These are phyloP conservation scores for Lanmaoa rubissima DNA, from an alignment of 768 basidiomycete genomes.

Conservation along the genomic window DNA sequence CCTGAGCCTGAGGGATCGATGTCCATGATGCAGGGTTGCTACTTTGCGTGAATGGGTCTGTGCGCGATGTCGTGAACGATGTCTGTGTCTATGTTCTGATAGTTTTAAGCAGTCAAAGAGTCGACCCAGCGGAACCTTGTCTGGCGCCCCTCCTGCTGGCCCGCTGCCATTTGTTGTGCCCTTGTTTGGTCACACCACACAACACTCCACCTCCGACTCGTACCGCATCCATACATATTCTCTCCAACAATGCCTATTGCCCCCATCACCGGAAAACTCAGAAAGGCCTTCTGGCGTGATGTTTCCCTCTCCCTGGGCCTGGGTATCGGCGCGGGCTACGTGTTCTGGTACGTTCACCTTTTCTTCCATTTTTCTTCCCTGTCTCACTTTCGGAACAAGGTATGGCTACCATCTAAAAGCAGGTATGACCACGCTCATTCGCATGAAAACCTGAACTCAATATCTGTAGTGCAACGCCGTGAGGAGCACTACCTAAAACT, in stretches of 20 bases:
- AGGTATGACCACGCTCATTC: conserved; percentile 45
- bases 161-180: conserved; percentile 30
- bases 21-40: conserved; percentile 54
- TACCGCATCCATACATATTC: conserved; percentile 24
- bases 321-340: conserved; percentile 70
- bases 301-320: conserved; percentile 72
- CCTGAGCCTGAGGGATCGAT: conserved; percentile 80
- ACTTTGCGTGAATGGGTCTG: conserved; percentile 1
- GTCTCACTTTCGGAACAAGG: conserved; percentile 46
- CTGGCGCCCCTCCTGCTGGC: conserved; percentile 18
- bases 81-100: conserved; percentile 13
- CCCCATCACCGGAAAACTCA: conserved; percentile 91
- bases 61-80: conserved; percentile 7
- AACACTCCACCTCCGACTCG: conserved; percentile 22
- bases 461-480: conserved; percentile 67
- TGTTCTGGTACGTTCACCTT: conserved; percentile 68
- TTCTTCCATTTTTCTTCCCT: conserved; percentile 11
- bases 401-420: conserved; percentile 77
- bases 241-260: conserved; percentile 70
- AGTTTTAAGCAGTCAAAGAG: conserved; percentile 11
- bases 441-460: conserved; percentile 14
- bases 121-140: conserved; percentile 16
- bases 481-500: conserved; percentile 87
- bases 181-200: conserved; percentile 29
- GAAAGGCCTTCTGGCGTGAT: conserved; percentile 90